These are phyloP conservation scores for Beauveria medogensis DNA, from an alignment of 2,329 filamentous ascomycete genomes.

Conservation along the genomic window DNA sequence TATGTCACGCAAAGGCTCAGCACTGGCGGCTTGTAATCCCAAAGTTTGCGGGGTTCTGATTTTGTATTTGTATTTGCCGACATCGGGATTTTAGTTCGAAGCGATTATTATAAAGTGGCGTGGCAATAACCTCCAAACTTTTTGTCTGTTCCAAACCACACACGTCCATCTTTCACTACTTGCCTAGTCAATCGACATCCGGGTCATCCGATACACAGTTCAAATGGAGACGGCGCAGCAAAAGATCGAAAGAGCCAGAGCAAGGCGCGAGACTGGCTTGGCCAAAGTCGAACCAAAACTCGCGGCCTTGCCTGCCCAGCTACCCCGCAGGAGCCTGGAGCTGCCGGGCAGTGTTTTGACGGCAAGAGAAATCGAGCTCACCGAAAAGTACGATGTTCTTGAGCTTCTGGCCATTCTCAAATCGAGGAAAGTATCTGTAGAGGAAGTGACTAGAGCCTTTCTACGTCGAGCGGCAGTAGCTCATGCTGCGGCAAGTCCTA, in stretches of 20 bases:
- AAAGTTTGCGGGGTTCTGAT: neutral
- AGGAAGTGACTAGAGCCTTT: constrained; percentile 11
- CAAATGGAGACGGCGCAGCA: constrained; percentile 7
- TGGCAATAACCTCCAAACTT: neutral
- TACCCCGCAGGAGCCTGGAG: constrained; percentile 17
- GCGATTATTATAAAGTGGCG: neutral
- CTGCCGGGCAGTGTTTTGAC: constrained; percentile 19
- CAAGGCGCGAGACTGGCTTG: constrained; percentile 12
- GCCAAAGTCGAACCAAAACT: constrained; percentile 15
- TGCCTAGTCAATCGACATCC: too few species aligned
- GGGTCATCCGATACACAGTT: neutral
- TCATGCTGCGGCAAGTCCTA: constrained; percentile 7
- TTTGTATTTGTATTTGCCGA: neutral
- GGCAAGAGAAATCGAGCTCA: constrained; percentile 20
- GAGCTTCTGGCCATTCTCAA: constrained; percentile 15
- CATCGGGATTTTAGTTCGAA: neutral
- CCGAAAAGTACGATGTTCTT: constrained; percentile 19
- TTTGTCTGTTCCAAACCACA: neutral
- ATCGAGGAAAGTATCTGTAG: constrained; percentile 3
- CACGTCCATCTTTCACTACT: neutral
- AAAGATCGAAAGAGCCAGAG: constrained; percentile 10
- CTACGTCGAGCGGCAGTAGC: constrained; percentile 11
- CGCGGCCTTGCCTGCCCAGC: constrained; percentile 8
- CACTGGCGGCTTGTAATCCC: neutral
- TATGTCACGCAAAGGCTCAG: neutral